Evolutionary conservation across 768 basidiomycete genomes (phyloP).

Genomic region (Lentinula sp.): DNA sequence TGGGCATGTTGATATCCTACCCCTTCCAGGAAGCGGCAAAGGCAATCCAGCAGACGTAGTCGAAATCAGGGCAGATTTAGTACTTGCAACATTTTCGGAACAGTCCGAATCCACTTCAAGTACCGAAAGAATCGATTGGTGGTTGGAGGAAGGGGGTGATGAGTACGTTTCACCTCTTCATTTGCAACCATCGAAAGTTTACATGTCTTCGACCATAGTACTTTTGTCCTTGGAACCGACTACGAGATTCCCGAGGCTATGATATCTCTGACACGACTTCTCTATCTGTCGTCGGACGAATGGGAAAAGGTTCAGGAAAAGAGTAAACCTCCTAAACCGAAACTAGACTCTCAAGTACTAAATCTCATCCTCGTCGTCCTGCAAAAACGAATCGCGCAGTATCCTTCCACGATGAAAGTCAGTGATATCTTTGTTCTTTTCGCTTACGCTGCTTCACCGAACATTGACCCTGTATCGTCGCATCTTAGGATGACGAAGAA

Average conservation of each 20-base stretch:
- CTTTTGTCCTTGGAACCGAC: conserved; percentile 50
- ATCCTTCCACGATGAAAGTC: conserved; percentile 57
- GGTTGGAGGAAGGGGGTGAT: conserved; percentile 86
- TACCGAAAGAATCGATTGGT: conserved; percentile 79
- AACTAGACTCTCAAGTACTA: conserved; percentile 42
- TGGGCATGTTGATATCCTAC: conserved; percentile 83
- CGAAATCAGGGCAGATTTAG: conserved; percentile 69
- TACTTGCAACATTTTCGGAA: conserved; percentile 35
- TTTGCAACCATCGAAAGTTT: background rate
- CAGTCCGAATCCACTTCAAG: conserved; percentile 10
- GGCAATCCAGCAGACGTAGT: conserved; percentile 82
- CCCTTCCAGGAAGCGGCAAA: conserved; percentile 36
- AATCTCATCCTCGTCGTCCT: conserved; percentile 44
- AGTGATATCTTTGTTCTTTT: conserved; percentile 12
- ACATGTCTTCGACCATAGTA: conserved; percentile 26
- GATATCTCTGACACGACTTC: conserved; percentile 59
- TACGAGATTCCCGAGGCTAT: conserved; percentile 49
- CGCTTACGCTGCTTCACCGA: background rate
- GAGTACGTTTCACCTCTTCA: conserved; percentile 45
- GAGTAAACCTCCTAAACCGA: conserved; percentile 71
- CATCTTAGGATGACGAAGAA: conserved; percentile 44
- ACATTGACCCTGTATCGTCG: background rate
- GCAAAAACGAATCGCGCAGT: conserved; percentile 42
- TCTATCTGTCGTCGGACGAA: conserved; percentile 48
- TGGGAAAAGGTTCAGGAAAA: conserved; percentile 58